Percentiles rank a stretch among this genome's conserved stretches.
These are phyloP conservation scores for Serendipita sp. DNA, from an alignment of 768 basidiomycete genomes.

Conservation along the genomic window DNA sequence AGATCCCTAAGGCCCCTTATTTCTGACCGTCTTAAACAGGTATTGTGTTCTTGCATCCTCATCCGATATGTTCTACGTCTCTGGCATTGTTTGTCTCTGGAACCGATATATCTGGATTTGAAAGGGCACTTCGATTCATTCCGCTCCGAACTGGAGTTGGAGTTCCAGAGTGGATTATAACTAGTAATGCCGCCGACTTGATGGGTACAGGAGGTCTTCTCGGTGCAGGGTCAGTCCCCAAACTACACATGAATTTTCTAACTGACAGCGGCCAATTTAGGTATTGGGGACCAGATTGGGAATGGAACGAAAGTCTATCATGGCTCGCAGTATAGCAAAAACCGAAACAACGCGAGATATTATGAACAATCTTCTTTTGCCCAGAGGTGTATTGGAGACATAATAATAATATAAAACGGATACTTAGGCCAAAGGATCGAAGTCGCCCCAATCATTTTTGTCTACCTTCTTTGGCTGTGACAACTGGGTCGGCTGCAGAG, in stretches of 20 bases:
- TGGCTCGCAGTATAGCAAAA: constrained; percentile 8
- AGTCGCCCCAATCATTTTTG: constrained; percentile 64
- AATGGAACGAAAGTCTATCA: constrained; percentile 18
- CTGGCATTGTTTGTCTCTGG: constrained; percentile 42
- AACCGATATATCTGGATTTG: constrained; percentile 39
- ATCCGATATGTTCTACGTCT: constrained; percentile 25
- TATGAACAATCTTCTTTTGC: too few relatives aligned
- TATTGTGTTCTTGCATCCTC: constrained; percentile 51
- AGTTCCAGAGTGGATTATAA: constrained; percentile 62
- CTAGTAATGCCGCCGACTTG: constrained; percentile 33
- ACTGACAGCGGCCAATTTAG: constrained; percentile 5
- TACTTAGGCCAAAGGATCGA: constrained; percentile 51
- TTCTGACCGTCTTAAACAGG: constrained; percentile 18
- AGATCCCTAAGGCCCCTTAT: neutral
- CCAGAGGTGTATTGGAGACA: neutral
- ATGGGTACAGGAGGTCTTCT: constrained; percentile 56
- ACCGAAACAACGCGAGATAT: too few relatives aligned
- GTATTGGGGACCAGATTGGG: constrained; percentile 19
- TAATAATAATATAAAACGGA: neutral
- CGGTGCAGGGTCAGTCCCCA: constrained; percentile 50
- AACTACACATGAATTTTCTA: neutral
- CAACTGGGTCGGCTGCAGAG: constrained; percentile 15
- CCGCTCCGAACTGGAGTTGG: constrained; percentile 70
- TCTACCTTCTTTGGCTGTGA: constrained; percentile 30
- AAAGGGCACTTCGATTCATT: constrained; percentile 51